Percentiles rank a stretch among this genome's conserved stretches.
phyloP scores from a whole-genome alignment of 139 green algal genomes.

The Spirogloea muscicola region DNA sequence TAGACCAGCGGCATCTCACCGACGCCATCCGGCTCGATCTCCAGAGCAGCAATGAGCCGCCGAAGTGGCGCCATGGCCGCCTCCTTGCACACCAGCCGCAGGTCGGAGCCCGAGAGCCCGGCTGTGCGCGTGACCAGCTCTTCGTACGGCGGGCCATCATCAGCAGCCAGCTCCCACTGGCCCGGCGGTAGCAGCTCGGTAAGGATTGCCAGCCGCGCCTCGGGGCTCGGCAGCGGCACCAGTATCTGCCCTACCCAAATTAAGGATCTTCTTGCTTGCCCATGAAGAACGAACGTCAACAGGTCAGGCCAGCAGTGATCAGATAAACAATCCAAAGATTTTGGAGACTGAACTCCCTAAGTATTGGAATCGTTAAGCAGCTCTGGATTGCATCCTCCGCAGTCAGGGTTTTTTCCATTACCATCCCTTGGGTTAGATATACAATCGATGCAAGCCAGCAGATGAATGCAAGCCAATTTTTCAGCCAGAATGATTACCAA shows the following conservation, averaged over 20 bases:
- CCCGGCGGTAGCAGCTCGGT: constrained; percentile 17
- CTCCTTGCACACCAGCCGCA: constrained; percentile 53
- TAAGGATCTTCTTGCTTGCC: background rate
- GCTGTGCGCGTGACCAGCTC: constrained; percentile 43
- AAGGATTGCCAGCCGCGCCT: constrained; percentile 40
- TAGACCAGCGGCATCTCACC: background rate
- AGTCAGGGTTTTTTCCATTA: too few species aligned
- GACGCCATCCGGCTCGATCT: background rate
- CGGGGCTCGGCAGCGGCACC: constrained; percentile 41
- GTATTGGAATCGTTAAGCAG: too few species aligned
- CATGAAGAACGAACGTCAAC: background rate
- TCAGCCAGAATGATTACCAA: background rate
- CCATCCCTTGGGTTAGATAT: too few species aligned
- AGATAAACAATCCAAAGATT: too few species aligned
- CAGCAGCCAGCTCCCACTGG: background rate
- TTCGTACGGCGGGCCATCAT: constrained; percentile 10
- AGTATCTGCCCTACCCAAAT: constrained; percentile 16
- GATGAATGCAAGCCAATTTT: too few species aligned
- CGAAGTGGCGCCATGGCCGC: constrained; percentile 51
- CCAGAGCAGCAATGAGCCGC: constrained; percentile 33
- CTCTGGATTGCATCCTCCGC: too few species aligned
- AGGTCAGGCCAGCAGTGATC: background rate
- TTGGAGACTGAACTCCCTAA: too few species aligned
- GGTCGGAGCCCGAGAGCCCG: constrained; percentile 50
- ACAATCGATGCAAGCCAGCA: too few species aligned